Base-by-base conservation (phyloP, 2,329 filamentous ascomycete species). In the Ascochyta pisi region DNA sequence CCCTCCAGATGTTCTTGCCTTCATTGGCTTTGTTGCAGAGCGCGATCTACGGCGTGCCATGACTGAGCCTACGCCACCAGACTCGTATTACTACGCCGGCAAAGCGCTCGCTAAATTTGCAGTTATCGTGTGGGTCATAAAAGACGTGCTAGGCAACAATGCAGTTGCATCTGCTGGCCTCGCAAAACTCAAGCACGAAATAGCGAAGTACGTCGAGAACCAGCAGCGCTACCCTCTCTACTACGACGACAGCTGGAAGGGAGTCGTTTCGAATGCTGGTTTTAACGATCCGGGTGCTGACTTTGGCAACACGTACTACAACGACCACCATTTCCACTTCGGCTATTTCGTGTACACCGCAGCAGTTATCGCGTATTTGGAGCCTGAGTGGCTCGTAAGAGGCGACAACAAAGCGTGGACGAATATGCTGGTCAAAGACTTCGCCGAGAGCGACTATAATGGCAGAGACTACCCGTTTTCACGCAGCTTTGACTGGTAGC, bases 41-140 rank as follows among this genome's bases (percentile, higher is more conserved):
- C 83, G 81, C 19, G 95, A 99, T 73, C 79, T 96, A 0, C 83
- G 85, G 0, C 88, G 95, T 75, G 83, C 92, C 70, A 91, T 97
- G 75, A 75, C 80, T n/a, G 78, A 79, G 0, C 88, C 95, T 68
- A 86, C 86, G 5, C 85, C 95, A 61, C 79, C 91, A 33, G 85
- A 94, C 71, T 96, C 92, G 34, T 93, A 96, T 86, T 98, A 98
- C 76, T 97, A 89, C 75, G 90, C 90, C 64, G 95, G 95, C 65
- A 98, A 81, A 61, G 70, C 72, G 0, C 62, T 77, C 2, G 65
- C 70, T 2, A 74, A 68, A 47, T 79, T 80, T 46, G 80, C 80
- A 0, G 74, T 75, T 2, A 75, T 81, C 6, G 48, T 76, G n/a
- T 81, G 77, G 68, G 69, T 77, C 1, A 65, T 76, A 31, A 62